A percentile compares a stretch with the other conserved stretches of the same genome.
These are phyloP conservation scores for Macaranga tanarius DNA, from an alignment of 441 rosid genomes.

Conservation along the genomic window DNA sequence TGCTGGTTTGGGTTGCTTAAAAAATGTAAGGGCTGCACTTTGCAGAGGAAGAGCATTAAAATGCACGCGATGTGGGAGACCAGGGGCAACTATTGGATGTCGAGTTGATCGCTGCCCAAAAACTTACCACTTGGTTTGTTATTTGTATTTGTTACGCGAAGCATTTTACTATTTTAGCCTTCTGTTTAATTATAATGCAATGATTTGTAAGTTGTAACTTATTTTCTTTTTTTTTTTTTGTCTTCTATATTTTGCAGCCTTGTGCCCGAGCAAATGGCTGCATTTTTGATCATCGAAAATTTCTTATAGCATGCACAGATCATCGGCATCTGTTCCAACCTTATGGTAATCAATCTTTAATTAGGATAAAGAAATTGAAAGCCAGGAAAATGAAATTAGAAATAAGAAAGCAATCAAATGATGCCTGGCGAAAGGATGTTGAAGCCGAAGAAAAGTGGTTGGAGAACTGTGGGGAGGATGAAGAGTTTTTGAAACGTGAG, in stretches of 20 bases:
- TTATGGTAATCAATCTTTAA: conserved; percentile 53
- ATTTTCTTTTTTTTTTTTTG: conserved; percentile 12
- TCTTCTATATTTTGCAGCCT: conserved; percentile 60
- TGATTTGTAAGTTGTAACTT: not conserved
- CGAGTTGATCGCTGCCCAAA: conserved; percentile 98
- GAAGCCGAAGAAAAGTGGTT: conserved; percentile 99
- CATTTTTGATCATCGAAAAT: conserved; percentile 96
- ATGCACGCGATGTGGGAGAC: conserved; percentile 96
- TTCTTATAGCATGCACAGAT: conserved; percentile 98
- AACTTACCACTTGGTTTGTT: conserved; percentile 94
- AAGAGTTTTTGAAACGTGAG: conserved; percentile 96
- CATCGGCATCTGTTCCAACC: conserved; percentile 89
- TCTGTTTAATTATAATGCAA: not conserved
- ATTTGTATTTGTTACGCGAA: conserved; percentile 24
- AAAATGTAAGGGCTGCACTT: conserved; percentile 93
- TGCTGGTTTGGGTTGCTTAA: conserved; percentile 96
- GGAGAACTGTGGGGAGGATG: conserved; percentile 99
- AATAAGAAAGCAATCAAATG: conserved; percentile 74
- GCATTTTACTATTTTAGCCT: not conserved
- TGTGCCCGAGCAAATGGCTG: conserved; percentile 95
- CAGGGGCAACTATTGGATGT: conserved; percentile 99
- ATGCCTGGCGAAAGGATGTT: conserved; percentile 86
- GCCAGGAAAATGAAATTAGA: conserved; percentile 80
- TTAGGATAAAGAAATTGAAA: conserved; percentile 72
- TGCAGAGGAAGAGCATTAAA: conserved; percentile 90